A percentile compares a stretch with the other conserved stretches of the same genome.
Evolutionary conservation across 2,329 filamentous ascomycete species (phyloP).

Genomic region (Penicillium aurantiogriseum): DNA sequence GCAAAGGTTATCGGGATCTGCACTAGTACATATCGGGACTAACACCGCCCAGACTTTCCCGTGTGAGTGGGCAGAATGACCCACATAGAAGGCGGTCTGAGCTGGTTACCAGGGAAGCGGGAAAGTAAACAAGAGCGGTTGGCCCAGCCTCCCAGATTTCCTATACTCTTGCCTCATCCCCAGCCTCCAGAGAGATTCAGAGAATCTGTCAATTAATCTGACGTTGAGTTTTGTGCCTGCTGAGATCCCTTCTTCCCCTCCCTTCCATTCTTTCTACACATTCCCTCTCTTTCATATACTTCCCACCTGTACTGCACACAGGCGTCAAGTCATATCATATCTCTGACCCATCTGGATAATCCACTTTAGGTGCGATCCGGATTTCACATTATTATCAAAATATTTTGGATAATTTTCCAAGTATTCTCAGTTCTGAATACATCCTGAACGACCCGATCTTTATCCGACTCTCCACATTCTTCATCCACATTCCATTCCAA

Average conservation of each 20-base stretch:
- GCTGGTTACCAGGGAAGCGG: conserved; percentile 37
- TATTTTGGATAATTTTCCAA: conserved; percentile 1
- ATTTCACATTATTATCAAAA: conserved; percentile 12
- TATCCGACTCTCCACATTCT: conserved; percentile 18
- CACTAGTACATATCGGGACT: conserved; percentile 11
- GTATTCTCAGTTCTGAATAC: conserved; percentile 3
- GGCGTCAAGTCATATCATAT: conserved; percentile 16
- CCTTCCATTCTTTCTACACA: conserved; percentile 32
- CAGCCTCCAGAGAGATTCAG: conserved; percentile 34
- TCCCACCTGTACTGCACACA: conserved; percentile 15
- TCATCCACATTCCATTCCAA: conserved; percentile 32
- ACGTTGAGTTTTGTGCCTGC: conserved; percentile 29
- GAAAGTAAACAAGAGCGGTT: conserved; percentile 43
- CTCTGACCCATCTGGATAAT: conserved; percentile 27
- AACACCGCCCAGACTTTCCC: conserved; percentile 2
- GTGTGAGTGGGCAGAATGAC: conserved; percentile 10
- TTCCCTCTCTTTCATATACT: conserved; percentile 24
- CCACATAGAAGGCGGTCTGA: conserved; percentile 30
- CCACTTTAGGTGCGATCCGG: conserved; percentile 24
- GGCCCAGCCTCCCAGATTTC: conserved; percentile 42
- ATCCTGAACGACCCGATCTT: conserved; percentile 6
- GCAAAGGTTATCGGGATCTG: conserved; percentile 14
- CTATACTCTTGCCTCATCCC: conserved; percentile 28
- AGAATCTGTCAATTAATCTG: conserved; percentile 17
- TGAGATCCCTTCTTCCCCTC: conserved; percentile 35